phyloP scores from a whole-genome alignment of 257 asterid species.

The Fraxinus excelsior region DNA sequence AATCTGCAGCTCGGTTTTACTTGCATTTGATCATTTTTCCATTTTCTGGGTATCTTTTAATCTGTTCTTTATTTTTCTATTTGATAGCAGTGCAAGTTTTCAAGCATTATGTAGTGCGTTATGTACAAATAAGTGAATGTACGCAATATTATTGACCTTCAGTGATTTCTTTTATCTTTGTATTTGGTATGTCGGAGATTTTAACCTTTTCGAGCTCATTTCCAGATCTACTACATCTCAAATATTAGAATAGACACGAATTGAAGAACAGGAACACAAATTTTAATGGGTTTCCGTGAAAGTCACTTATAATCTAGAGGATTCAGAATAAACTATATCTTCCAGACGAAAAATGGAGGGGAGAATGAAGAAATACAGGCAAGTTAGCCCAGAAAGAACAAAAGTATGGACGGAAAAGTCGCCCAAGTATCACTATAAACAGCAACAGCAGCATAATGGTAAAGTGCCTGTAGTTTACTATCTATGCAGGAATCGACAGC shows the following conservation, averaged over 20 bases:
- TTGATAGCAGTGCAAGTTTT: not conserved
- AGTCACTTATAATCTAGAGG: not conserved
- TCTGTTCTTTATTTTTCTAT: not conserved
- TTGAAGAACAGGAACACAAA: not conserved
- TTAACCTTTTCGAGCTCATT: not conserved
- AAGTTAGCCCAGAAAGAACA: conserved; percentile 86
- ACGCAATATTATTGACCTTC: not conserved
- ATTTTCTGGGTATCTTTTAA: not conserved
- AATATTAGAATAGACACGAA: not conserved
- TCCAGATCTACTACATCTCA: not conserved
- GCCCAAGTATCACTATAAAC: conserved; percentile 55
- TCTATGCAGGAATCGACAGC: conserved; percentile 76
- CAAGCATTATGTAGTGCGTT: not conserved
- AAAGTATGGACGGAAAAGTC: conserved; percentile 97
- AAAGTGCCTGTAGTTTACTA: conserved; percentile 81
- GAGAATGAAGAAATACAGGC: conserved; percentile 59
- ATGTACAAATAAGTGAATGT: not conserved
- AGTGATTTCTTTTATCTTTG: not conserved
- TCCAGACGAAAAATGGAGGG: conserved; percentile 43
- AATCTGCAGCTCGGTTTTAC: not conserved
- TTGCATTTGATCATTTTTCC: not conserved
- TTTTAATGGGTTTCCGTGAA: not conserved
- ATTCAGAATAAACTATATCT: not conserved
- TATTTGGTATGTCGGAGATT: not conserved
- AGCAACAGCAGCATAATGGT: conserved; percentile 27